Base-by-base conservation (phyloP, 202 grass and related monocot species). In the Miscanthus sacchariflorus region DNA sequence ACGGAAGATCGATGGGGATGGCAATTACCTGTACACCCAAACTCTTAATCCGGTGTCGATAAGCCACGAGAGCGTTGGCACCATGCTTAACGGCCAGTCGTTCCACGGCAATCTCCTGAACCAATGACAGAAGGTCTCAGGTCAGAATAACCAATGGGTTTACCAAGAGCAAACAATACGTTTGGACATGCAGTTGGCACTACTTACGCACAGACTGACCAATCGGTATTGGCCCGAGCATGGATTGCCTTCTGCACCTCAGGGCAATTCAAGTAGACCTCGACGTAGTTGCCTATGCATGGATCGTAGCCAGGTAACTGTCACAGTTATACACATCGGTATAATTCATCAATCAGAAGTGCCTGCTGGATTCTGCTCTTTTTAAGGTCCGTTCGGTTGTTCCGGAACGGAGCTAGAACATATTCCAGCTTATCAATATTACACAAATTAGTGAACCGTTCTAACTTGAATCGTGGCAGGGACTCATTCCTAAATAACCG, bases 211-310 rank as follows among this genome's bases (percentile, higher is more conserved):
- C 94, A 96, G 12, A 0, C 0, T 13, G 36, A 71, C 94, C 94
- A 93, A 15, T 0, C 4, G 30, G 23, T 90, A 1, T 83, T 84
- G 15, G 23, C n/a, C 39, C 82, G 76, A 39, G 83, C 91, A 61
- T 95, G 94, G 48, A 95, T 50, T 43, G 91, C 89, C 69, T 84
- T 81, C 85, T 96, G 90, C 70, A 93, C 94, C 40, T 86, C 49
- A 19, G 30, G 81, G 15, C 5, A 25, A 21, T 96, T 96, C 43
- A 93, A 30, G 80, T 96, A 96, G 6, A 17, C 6, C 2, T 1
- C 0, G 11, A 92, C 39, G 28, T 90, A 92, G 17, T 2, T 2
- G 2, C 1, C 9, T 18, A 84, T 81, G 79, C 94, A 96, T 7
- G 91, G 94, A 71, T 96, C 85, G 5, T 88, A 91, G 27, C 88